A percentile compares a stretch with the other conserved stretches of the same genome.
Conservation (phyloP, 2,329 filamentous ascomycete species). For the Diaporthe sp. region DNA sequence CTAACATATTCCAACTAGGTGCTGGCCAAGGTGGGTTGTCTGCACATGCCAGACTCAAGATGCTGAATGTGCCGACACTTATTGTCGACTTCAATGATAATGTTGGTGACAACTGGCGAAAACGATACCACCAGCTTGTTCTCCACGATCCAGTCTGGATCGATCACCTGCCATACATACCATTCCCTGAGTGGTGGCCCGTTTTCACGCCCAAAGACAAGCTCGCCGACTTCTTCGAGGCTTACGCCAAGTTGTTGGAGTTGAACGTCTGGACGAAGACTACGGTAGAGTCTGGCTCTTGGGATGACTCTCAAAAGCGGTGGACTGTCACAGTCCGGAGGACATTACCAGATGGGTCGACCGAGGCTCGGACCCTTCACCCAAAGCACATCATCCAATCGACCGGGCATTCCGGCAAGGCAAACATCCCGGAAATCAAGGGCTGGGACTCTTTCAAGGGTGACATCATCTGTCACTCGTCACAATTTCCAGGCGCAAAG, state of each 20-base stretch:
- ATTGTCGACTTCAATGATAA: constrained; percentile 64
- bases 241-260: constrained; percentile 72
- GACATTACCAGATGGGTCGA: constrained; percentile 43
- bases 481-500: constrained; percentile 68
- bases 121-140: constrained; percentile 68
- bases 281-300: constrained; percentile 59
- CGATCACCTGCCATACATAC: constrained; percentile 71
- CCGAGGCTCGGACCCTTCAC: constrained; percentile 58
- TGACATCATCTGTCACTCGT: constrained; percentile 72
- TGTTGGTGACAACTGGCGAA: constrained; percentile 73
- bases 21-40: constrained; percentile 69
- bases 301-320: constrained; percentile 60
- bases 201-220: constrained; percentile 79
- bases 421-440: constrained; percentile 49
- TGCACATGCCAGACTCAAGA: constrained; percentile 66
- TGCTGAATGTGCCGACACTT: constrained; percentile 65
- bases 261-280: constrained; percentile 74
- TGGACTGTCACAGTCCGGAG: constrained; percentile 66
- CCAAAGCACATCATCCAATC: constrained; percentile 67
- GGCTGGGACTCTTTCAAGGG: constrained; percentile 69
- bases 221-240: constrained; percentile 73
- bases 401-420: constrained; percentile 66
- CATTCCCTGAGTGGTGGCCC: constrained; percentile 73
- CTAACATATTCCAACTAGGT: constrained; percentile 51
- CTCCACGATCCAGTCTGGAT: constrained; percentile 75